phyloP scores from a whole-genome alignment of 2,329 filamentous ascomycete genomes.

The Ophiocordyceps robertsii region DNA sequence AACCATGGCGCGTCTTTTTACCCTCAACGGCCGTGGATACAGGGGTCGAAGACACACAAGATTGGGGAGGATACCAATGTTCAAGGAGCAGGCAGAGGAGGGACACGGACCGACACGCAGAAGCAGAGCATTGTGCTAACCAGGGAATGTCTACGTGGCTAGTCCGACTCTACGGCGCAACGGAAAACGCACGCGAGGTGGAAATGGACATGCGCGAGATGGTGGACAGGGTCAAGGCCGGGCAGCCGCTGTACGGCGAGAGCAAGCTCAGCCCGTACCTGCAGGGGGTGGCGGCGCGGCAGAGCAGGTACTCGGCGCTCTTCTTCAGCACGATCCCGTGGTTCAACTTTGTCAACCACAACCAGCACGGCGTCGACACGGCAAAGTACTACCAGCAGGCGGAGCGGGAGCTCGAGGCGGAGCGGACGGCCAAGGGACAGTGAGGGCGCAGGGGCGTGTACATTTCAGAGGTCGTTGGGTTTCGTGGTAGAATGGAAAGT shows the following conservation, averaged over 20 bases:
- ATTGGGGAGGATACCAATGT: background rate
- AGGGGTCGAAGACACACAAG: background rate
- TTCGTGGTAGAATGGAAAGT: too few species aligned
- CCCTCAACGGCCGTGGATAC: background rate
- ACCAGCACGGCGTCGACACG: slow-evolving; percentile 89
- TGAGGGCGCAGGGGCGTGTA: slow-evolving; percentile 9
- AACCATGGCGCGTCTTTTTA: background rate
- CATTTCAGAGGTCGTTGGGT: slow-evolving; percentile 6
- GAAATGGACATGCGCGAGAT: slow-evolving; percentile 98
- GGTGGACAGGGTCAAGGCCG: slow-evolving; percentile 89
- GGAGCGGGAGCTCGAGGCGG: slow-evolving; percentile 81
- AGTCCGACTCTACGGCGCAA: slow-evolving; percentile 95
- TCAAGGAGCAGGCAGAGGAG: background rate
- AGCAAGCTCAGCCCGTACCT: slow-evolving; percentile 71
- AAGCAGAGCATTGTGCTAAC: background rate
- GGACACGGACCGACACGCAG: background rate
- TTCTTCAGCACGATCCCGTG: slow-evolving; percentile 80
- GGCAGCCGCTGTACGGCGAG: slow-evolving; percentile 78
- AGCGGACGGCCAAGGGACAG: slow-evolving; percentile 22
- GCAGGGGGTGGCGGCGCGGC: slow-evolving; percentile 83
- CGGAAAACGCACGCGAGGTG: slow-evolving; percentile 81
- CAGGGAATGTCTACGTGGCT: slow-evolving; percentile 1
- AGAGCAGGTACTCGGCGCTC: slow-evolving; percentile 80
- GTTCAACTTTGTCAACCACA: slow-evolving; percentile 98
- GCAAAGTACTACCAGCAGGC: slow-evolving; percentile 97